phyloP scores from a whole-genome alignment of 768 basidiomycete species.

The Mycena rebaudengoi region DNA sequence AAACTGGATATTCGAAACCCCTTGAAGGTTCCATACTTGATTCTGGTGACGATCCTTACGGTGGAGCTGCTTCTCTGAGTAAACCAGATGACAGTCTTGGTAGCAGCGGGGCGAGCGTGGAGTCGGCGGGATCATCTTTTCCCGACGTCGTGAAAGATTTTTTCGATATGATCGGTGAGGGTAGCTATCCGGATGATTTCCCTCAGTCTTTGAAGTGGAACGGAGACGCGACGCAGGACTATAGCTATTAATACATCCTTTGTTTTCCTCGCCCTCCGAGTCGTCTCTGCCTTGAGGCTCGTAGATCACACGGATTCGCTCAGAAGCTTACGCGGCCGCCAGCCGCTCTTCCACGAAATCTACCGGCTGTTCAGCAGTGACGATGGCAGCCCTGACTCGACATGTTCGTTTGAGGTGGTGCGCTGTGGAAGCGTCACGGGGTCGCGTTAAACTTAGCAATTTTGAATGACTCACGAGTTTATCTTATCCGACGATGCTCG shows the following conservation, averaged over 20 bases:
- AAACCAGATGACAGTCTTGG: neutral
- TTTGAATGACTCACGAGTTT: neutral
- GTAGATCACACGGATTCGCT: no score
- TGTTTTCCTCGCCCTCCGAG: no score
- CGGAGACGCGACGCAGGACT: neutral
- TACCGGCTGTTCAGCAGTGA: no score
- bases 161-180: conserved; percentile 52
- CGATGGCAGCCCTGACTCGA: no score
- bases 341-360: no score
- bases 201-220: conserved; percentile 44
- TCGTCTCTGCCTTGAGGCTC: no score
- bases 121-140: conserved; percentile 35
- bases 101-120: neutral
- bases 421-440: neutral
- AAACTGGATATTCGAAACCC: neutral
- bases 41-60: no score
- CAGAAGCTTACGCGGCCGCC: no score
- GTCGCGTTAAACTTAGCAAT: neutral
- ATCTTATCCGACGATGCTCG: conserved; percentile 17
- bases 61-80: neutral
- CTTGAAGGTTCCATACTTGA: no score
- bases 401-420: no score
- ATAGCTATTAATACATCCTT: neutral
- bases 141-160: conserved; percentile 52
- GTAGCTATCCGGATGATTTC: conserved; percentile 52